Evolutionary conservation across 768 basidiomycete genomes (phyloP).

Genomic region (Lentinula detonsa): DNA sequence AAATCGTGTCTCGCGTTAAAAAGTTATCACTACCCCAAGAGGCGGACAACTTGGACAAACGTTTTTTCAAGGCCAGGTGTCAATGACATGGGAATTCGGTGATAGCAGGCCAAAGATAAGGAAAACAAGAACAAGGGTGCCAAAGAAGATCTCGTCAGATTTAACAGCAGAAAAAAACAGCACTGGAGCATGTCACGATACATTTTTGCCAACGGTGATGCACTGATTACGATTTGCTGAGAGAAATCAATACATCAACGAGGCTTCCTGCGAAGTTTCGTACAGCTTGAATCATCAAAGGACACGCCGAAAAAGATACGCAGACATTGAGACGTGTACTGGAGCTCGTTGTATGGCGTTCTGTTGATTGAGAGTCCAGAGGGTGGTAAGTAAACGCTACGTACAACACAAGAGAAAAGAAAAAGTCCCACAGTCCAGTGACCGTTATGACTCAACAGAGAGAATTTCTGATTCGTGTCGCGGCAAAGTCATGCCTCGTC

Average conservation of each 20-base stretch:
- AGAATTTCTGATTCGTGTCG: background rate
- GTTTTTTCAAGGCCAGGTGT: background rate
- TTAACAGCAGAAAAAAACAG: background rate
- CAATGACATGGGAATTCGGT: background rate
- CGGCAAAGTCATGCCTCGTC: background rate
- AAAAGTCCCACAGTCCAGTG: background rate
- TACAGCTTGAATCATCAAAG: no score
- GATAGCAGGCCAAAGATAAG: background rate
- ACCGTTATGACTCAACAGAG: background rate
- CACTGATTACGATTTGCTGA: background rate
- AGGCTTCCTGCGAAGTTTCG: background rate
- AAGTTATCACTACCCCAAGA: background rate
- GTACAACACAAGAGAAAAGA: background rate
- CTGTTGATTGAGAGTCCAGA: no score
- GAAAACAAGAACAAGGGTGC: background rate
- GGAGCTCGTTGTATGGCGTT: no score
- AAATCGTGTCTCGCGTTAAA: background rate
- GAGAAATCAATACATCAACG: background rate
- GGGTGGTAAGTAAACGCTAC: background rate
- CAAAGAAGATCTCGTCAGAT: background rate
- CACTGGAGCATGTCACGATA: background rate
- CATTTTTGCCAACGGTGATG: background rate
- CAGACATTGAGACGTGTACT: no score
- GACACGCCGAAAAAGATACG: no score
- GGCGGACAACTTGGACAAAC: background rate